These are phyloP conservation scores for Wickerhamiella australiensis DNA, from an alignment of 805 yeast genomes.

Conservation along the genomic window DNA sequence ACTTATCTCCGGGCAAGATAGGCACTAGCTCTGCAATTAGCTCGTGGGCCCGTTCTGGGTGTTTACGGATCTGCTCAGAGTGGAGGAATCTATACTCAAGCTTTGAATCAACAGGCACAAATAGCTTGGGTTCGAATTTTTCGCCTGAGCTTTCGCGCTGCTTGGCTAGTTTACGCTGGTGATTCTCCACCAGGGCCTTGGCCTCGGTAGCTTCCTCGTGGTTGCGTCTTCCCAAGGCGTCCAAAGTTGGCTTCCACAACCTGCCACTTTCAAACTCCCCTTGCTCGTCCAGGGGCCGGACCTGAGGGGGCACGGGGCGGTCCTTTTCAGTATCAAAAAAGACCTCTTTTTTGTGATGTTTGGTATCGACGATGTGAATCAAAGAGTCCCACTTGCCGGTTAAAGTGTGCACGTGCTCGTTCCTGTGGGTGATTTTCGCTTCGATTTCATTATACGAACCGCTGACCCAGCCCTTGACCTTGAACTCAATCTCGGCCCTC, in stretches of 20 bases:
- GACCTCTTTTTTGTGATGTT: conserved; percentile 29
- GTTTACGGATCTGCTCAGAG: conserved; percentile 39
- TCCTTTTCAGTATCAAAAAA: conserved; percentile 44
- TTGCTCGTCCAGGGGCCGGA: conserved; percentile 70
- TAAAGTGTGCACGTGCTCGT: conserved; percentile 50
- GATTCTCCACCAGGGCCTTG: conserved; percentile 73
- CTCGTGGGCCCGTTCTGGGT: conserved; percentile 42
- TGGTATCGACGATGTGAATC: conserved; percentile 51
- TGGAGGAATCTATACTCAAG: conserved; percentile 52
- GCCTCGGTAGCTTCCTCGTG: conserved; percentile 81
- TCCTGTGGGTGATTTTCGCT: conserved; percentile 47
- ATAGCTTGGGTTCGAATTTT: conserved; percentile 61
- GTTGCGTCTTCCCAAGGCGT: conserved; percentile 66
- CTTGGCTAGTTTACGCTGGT: conserved; percentile 66
- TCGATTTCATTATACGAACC: conserved; percentile 86
- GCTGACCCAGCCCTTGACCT: conserved; percentile 84
- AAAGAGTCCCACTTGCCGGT: conserved; percentile 90
- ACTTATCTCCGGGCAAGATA: conserved; percentile 67
- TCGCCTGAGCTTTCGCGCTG: conserved; percentile 66
- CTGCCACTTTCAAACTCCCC: conserved; percentile 68
- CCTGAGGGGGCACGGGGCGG: conserved; percentile 46
- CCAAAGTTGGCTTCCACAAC: conserved; percentile 72
- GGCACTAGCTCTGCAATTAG: conserved; percentile 60
- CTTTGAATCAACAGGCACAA: conserved; percentile 37
- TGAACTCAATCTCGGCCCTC: conserved; percentile 78